Conservation (phyloP, 257 asterid species). For the Jacaranda copaia region DNA sequence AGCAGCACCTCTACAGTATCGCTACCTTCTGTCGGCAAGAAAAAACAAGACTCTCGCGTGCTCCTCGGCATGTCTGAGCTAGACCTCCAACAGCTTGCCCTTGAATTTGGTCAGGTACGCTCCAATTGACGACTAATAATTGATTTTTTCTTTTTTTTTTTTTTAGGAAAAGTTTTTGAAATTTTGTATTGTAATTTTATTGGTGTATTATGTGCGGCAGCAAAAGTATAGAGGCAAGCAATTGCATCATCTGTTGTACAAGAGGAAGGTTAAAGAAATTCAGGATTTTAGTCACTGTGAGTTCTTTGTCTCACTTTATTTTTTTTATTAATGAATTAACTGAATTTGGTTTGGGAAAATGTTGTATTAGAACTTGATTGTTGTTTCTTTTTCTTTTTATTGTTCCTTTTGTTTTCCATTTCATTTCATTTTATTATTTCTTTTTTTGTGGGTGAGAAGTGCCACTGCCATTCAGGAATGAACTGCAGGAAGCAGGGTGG, state of each 20-base stretch:
- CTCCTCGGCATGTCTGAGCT: conserved; percentile 87
- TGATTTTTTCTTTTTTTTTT: not conserved
- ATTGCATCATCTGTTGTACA: conserved; percentile 81
- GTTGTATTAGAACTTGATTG: not conserved
- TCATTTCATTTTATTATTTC: too few relatives aligned
- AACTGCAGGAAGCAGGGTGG: conserved; percentile 88
- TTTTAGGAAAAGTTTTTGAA: not conserved
- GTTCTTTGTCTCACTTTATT: conserved; percentile 17
- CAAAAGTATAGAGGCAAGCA: conserved; percentile 89
- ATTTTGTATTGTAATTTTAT: not conserved
- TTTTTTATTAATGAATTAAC: conserved; percentile 7
- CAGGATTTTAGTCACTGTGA: conserved; percentile 79
- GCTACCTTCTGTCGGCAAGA: conserved; percentile 49
- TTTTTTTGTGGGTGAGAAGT: conserved; percentile 50
- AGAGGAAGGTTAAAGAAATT: conserved; percentile 79
- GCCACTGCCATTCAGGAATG: conserved; percentile 87
- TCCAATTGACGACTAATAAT: not conserved
- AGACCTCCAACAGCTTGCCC: conserved; percentile 78
- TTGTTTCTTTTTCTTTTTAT: not conserved
- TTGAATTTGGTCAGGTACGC: conserved; percentile 73
- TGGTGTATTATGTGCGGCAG: conserved; percentile 47
- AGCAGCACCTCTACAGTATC: conserved; percentile 42
- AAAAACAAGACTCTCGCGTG: conserved; percentile 54
- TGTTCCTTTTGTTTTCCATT: too few relatives aligned
- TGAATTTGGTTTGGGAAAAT: not conserved